Base-by-base conservation (phyloP, 2,329 filamentous ascomycete genomes). In the Fusarium sororula region DNA sequence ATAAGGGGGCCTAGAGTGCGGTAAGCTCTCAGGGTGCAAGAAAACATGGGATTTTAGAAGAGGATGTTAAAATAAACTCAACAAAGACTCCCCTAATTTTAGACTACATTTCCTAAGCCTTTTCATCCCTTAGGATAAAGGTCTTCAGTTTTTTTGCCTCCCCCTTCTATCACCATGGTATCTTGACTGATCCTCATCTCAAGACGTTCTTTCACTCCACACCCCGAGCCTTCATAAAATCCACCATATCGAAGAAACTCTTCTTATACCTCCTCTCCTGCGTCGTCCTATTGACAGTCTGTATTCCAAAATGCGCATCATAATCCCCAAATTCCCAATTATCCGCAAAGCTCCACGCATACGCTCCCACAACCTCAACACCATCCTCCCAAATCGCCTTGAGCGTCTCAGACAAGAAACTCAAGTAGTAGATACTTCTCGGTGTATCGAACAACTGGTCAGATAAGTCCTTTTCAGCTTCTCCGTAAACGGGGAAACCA, bases 171-270 rank as follows among this genome's bases (percentile, higher is more conserved):
- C n/a, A n/a, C n/a, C n/a, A n/a, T n/a, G n/a, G n/a, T n/a, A n/a
- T n/a, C n/a, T n/a, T n/a, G n/a, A n/a, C n/a, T n/a, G n/a, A n/a
- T n/a, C n/a, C n/a, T n/a, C n/a, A n/a, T n/a, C n/a, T n/a, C n/a
- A n/a, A n/a, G n/a, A n/a, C n/a, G n/a, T n/a, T n/a, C n/a, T n/a
- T n/a, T n/a, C n/a, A 80, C 56, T 79, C 72, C 1, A 77, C 77
- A 3, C 78, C 78, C 3, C 79, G 75, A 1, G 79, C 75, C 63
- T 78, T 78, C 73, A 88, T 79, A 66, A 89, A 89, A 73, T 89
- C 87, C 22, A 89, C 86, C 73, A 87, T 77, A 61, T 90, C 88
- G 74, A 90, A 90, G 73, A 90, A 88, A 56, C 87, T 89, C 82
- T 88, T 88, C 81, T 90, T 90, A 60, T 86, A 90, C 44, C 81